Conservation (phyloP, 2,329 filamentous ascomycete genomes). For the Alternaria rosae region DNA sequence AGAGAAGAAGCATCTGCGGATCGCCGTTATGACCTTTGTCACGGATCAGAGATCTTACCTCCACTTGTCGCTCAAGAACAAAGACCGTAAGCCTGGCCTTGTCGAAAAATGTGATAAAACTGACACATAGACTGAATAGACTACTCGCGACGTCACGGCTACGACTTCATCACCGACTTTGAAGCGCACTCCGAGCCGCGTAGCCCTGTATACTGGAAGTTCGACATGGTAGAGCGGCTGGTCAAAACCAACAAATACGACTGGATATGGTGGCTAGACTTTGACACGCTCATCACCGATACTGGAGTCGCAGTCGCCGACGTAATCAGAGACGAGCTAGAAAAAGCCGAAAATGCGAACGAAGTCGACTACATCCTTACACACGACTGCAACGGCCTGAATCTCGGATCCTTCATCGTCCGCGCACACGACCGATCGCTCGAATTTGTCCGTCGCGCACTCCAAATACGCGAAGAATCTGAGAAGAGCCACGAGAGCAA, state of each 20-base stretch:
- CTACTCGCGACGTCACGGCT: conserved; percentile 51
- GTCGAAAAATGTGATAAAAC: background rate
- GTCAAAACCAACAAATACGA: conserved; percentile 46
- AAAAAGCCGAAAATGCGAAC: conserved; percentile 38
- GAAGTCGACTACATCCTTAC: conserved; percentile 50
- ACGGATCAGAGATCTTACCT: conserved; percentile 49
- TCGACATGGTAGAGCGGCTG: conserved; percentile 49
- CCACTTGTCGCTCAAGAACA: conserved; percentile 48
- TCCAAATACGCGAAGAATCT: conserved; percentile 33
- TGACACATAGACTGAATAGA: conserved; percentile 30
- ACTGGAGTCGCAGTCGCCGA: conserved; percentile 46
- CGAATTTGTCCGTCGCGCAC: conserved; percentile 43
- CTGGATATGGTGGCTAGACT: conserved; percentile 56
- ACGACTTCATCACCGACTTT: conserved; percentile 52
- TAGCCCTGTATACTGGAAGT: conserved; percentile 47
- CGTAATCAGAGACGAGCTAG: conserved; percentile 46
- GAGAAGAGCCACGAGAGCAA: conserved; percentile 32
- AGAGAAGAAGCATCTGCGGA: conserved; percentile 28
- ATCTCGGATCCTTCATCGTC: conserved; percentile 51
- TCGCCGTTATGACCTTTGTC: conserved; percentile 49
- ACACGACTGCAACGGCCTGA: conserved; percentile 51
- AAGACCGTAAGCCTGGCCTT: conserved; percentile 40
- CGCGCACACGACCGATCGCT: conserved; percentile 47
- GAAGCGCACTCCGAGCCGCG: conserved; percentile 42
- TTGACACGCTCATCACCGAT: conserved; percentile 53